A percentile compares a stretch with the other conserved stretches of the same genome.
phyloP scores from a whole-genome alignment of 148 eudicot genomes.

The Talinum fruticosum region DNA sequence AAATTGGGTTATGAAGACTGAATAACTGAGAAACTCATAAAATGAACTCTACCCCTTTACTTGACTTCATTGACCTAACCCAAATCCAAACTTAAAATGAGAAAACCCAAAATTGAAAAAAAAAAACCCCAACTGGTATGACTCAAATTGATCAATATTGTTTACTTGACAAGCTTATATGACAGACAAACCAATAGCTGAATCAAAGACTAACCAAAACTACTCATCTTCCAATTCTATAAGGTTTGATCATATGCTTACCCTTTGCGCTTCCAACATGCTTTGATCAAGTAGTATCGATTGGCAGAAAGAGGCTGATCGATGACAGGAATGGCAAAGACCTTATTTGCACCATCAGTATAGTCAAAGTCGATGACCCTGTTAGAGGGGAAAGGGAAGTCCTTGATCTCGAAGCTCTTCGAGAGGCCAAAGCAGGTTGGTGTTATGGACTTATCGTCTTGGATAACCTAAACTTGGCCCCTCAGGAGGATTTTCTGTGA shows the following conservation, averaged over 20 bases:
- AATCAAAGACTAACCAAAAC: not conserved
- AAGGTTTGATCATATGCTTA: not conserved
- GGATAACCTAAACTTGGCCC: conserved; percentile 32
- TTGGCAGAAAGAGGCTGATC: conserved; percentile 32
- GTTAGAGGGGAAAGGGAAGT: conserved; percentile 26
- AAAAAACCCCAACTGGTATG: too few species aligned
- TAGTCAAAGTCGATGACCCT: conserved; percentile 7
- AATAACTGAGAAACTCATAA: too few species aligned
- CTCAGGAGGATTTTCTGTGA: conserved; percentile 26
- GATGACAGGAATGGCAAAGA: conserved; percentile 31
- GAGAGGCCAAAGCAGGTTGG: conserved; percentile 26
- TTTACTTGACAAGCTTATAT: not conserved
- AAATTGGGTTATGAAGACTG: too few species aligned
- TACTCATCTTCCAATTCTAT: not conserved
- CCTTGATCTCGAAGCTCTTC: conserved; percentile 4
- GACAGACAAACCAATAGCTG: not conserved
- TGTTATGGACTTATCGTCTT: conserved; percentile 24
- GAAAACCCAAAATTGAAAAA: too few species aligned
- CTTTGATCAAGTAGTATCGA: conserved; percentile 32
- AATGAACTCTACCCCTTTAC: too few species aligned
- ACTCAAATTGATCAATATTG: not conserved
- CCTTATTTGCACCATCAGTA: conserved; percentile 8
- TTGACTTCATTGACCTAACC: too few species aligned
- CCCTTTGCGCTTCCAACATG: conserved; percentile 23
- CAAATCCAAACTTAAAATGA: too few species aligned